Evolutionary conservation across 441 rosid species (phyloP), one percentile per base, ranked within the genome.

Genomic region (Isatis lusitanica): DNA sequence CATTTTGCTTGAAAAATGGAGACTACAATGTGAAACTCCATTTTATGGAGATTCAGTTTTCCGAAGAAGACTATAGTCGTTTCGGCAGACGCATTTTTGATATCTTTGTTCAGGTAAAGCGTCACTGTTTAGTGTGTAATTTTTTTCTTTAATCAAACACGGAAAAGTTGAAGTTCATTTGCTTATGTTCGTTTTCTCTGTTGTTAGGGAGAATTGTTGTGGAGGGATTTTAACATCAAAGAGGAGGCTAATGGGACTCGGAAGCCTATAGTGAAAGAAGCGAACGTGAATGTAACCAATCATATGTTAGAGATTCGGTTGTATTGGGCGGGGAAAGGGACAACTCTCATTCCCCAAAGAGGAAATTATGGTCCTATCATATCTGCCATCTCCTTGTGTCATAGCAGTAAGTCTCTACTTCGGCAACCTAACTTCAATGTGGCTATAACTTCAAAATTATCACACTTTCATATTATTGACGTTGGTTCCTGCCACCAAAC

Each of bases 11-110:
- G 72, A 66, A 42, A 67, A 83, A 82, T 63, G 85, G 91, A 63
- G 50, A 1, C 15, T 88, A 90, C 76, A 68, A 21, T 42, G 78
- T 90, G 28, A 74, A 13, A 9, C 85, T 90, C 3, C 83, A 77
- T 61, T 90, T 90, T 65, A 82, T 88, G 17, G 93, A 90, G 82
- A 80, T 90, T 63, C 82, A 77, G 56, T 90, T 88, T 68, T 61
- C 72, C 5, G 66, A 80, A 9, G 73, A 66, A 62, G 64, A 36
- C 7, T 88, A 64, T 35, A 70, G 0, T 39, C 76, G 78, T 63
- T 78, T 77, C 0, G 91, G 89, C 3, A 82, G 78, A 43, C 86
- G 90, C 46, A 6, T 80, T 3, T 90, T 88, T 71, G 83, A 88
- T 77, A 68, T 90, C 46, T 90, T 81, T 73, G 44, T 87, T 81